These are phyloP conservation scores for Aspergillus glaucus DNA, from an alignment of 2,329 filamentous ascomycete genomes.

Conservation along the genomic window DNA sequence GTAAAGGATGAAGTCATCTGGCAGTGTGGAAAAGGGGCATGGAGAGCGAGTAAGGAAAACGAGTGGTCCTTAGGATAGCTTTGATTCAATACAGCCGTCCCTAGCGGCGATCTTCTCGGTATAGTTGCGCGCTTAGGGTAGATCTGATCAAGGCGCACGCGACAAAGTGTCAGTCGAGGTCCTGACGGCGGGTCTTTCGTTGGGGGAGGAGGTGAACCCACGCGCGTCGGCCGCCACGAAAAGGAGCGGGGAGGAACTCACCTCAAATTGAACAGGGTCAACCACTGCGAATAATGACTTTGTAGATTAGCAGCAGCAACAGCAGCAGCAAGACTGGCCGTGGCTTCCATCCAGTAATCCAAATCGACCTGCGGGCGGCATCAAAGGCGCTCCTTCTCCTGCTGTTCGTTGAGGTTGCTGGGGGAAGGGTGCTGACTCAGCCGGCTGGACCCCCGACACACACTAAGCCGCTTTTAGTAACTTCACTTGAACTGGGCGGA, in stretches of 20 bases:
- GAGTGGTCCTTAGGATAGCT: conserved; percentile 8
- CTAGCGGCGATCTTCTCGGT: background rate
- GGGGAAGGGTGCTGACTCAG: conserved; percentile 29
- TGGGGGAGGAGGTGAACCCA: background rate
- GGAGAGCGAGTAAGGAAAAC: conserved; percentile 11
- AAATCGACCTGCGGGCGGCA: conserved; percentile 25
- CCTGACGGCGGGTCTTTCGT: background rate
- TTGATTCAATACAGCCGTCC: conserved; percentile 4
- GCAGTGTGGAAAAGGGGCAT: conserved; percentile 20
- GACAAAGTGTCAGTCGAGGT: background rate
- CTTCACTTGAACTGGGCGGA: conserved; percentile 17
- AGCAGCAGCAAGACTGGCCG: conserved; percentile 13
- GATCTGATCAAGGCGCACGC: background rate
- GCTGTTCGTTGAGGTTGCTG: conserved; percentile 30
- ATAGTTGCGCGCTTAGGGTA: background rate
- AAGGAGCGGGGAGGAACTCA: background rate
- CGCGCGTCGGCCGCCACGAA: background rate
- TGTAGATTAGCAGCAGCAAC: conserved; percentile 5
- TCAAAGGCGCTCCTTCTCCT: conserved; percentile 24
- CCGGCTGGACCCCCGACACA: conserved; percentile 8
- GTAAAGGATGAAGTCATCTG: conserved; percentile 22
- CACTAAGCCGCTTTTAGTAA: conserved; percentile 29
- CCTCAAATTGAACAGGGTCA: background rate
- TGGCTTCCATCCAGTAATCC: conserved; percentile 20
- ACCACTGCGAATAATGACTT: background rate